Percentiles rank a stretch among this genome's conserved stretches.
phyloP scores from a whole-genome alignment of 768 basidiomycete species.

The Phylloporus sp. region DNA sequence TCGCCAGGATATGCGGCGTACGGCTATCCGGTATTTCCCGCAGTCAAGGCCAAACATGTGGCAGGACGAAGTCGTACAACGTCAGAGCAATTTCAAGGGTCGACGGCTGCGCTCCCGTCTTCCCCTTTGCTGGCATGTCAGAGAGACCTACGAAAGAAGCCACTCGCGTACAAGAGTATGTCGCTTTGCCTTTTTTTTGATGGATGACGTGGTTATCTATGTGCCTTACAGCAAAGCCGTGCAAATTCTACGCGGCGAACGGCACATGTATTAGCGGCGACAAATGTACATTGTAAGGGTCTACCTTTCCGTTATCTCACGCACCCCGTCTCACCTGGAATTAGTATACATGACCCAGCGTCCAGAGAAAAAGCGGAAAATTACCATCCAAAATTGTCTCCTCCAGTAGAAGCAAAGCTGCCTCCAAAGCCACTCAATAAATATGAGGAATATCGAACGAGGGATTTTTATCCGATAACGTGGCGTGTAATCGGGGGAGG shows the following conservation, averaged over 20 bases:
- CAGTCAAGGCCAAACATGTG: constrained; percentile 6
- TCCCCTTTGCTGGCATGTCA: constrained; percentile 5
- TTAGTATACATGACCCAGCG: constrained; percentile 45
- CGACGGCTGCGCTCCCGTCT: constrained; percentile 1
- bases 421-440: constrained; percentile 27
- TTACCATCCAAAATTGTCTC: not conserved
- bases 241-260: constrained; percentile 48
- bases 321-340: constrained; percentile 1
- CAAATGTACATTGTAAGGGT: constrained; percentile 56
- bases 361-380: not conserved
- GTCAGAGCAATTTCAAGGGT: constrained; percentile 7
- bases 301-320: not conserved
- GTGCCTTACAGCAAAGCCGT: constrained; percentile 48
- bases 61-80: constrained; percentile 2
- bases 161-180: constrained; percentile 30
- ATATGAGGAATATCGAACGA: constrained; percentile 39
- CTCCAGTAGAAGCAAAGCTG: constrained; percentile 9
- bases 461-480: constrained; percentile 57
- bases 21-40: constrained; percentile 15
- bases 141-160: constrained; percentile 19
- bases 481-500: constrained; percentile 81
- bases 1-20: constrained; percentile 9
- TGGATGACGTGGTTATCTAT: not conserved
- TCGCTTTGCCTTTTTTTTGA: not conserved
- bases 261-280: constrained; percentile 51